A percentile compares a stretch with the other conserved stretches of the same genome.
These are phyloP conservation scores for Dactylella cylindrospora DNA, from an alignment of 2,329 filamentous ascomycete genomes.

Conservation along the genomic window DNA sequence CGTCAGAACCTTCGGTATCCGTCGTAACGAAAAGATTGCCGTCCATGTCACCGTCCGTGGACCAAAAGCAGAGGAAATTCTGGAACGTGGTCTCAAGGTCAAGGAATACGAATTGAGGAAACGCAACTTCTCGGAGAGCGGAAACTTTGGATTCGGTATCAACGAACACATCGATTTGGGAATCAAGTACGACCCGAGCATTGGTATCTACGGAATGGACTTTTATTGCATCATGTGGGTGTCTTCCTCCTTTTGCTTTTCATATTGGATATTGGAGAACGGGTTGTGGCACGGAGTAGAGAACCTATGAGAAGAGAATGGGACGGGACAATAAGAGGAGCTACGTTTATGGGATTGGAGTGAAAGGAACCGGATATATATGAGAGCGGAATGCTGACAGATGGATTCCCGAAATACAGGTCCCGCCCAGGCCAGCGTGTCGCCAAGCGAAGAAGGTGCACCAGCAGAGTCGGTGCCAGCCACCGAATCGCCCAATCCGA, in stretches of 20 bases:
- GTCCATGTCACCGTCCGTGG: conserved; percentile 99
- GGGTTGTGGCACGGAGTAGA: not conserved
- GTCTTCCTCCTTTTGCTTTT: not conserved
- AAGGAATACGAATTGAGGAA: conserved; percentile 99
- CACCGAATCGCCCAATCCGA: conserved; percentile 94
- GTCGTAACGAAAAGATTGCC: conserved; percentile 99
- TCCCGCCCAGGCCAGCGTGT: conserved; percentile 98
- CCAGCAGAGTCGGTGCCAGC: conserved; percentile 78
- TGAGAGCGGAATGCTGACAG: conserved; percentile 49
- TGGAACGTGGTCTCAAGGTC: conserved; percentile 99
- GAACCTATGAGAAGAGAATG: too few relatives aligned
- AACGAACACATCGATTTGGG: conserved; percentile 99
- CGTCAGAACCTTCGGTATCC: conserved; percentile 99
- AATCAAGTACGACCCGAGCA: conserved; percentile 99
- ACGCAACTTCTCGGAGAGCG: conserved; percentile 99
- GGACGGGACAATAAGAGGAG: too few relatives aligned
- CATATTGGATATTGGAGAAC: not conserved
- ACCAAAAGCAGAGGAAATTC: conserved; percentile 98
- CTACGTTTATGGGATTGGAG: too few relatives aligned
- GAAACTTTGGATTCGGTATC: conserved; percentile 99
- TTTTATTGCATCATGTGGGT: conserved; percentile 99
- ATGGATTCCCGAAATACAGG: conserved; percentile 53
- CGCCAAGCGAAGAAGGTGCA: conserved; percentile 86
- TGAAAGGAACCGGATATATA: not conserved
- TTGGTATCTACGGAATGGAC: conserved; percentile 99